Evolutionary conservation across 805 yeast species (phyloP).

Genomic region (Cyberlindnera galapagoensis): DNA sequence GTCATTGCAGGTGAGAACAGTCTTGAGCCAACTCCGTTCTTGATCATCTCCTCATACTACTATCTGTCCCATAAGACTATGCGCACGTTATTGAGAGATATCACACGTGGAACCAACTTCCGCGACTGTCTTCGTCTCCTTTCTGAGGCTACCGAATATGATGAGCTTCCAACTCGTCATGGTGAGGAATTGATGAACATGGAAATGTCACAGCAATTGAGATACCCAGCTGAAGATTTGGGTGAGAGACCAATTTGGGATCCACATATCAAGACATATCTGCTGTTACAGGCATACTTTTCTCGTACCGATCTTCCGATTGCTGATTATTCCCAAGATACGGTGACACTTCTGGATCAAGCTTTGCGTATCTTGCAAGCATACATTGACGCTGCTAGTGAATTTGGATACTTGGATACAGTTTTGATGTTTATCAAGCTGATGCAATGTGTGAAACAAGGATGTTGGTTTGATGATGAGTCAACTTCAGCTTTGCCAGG

Average conservation of each 20-base stretch:
- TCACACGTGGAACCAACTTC: constrained; percentile 40
- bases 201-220: constrained; percentile 67
- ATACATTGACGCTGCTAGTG: constrained; percentile 82
- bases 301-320: constrained; percentile 85
- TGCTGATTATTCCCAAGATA: constrained; percentile 92
- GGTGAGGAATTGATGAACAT: constrained; percentile 66
- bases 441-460: constrained; percentile 87
- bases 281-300: constrained; percentile 83
- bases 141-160: constrained; percentile 87
- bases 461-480: constrained; percentile 78
- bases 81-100: constrained; percentile 53
- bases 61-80: constrained; percentile 89
- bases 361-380: constrained; percentile 92
- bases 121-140: constrained; percentile 82
- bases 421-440: constrained; percentile 56
- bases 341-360: constrained; percentile 89
- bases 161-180: constrained; percentile 64
- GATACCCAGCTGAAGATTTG: constrained; percentile 67
- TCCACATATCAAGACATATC: constrained; percentile 75
- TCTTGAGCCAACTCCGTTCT: constrained; percentile 66
- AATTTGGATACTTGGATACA: constrained; percentile 62
- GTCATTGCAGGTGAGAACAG: constrained; percentile 41
- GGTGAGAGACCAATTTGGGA: constrained; percentile 66
- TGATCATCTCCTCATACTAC: constrained; percentile 84
- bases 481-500: constrained; percentile 38